Percentiles rank a stretch among this genome's conserved stretches.
These are phyloP conservation scores for Calonectria pteridis DNA, from an alignment of 2,329 filamentous ascomycete species.

Conservation along the genomic window DNA sequence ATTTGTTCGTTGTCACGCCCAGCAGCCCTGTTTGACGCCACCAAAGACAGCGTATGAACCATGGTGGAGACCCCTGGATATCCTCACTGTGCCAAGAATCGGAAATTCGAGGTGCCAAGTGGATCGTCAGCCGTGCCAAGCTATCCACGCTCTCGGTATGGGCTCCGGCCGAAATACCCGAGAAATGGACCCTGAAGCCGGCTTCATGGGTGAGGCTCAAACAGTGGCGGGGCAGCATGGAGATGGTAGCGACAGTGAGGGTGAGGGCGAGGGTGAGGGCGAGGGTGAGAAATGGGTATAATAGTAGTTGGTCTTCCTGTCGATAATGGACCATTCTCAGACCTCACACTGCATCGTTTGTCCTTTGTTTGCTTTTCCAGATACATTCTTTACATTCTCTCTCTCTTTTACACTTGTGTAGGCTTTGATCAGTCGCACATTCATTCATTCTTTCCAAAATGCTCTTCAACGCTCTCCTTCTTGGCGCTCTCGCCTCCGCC, in stretches of 20 bases:
- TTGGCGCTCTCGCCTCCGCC: conserved; percentile 44
- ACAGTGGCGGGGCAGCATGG: neutral
- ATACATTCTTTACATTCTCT: conserved; percentile 8
- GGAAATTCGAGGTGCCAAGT: conserved; percentile 8
- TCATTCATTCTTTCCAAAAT: conserved; percentile 2
- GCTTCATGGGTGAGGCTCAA: conserved; percentile 9
- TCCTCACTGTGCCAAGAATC: conserved; percentile 2
- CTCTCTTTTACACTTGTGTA: neutral
- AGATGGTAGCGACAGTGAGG: neutral
- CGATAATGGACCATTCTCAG: neutral
- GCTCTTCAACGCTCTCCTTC: conserved; percentile 37
- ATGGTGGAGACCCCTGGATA: neutral
- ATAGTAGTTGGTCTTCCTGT: neutral
- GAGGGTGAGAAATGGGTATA: neutral
- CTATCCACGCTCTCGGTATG: neutral
- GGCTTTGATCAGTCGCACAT: neutral
- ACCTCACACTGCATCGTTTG: neutral
- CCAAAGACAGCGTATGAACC: neutral
- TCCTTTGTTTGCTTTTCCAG: neutral
- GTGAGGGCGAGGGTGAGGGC: too few species aligned
- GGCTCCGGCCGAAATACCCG: conserved; percentile 9
- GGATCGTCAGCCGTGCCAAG: neutral
- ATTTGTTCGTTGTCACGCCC: neutral
- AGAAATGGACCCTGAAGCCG: neutral
- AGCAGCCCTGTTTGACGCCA: neutral